Conservation (phyloP, 179 eudicot genomes). For the Beta macrorhiza region DNA sequence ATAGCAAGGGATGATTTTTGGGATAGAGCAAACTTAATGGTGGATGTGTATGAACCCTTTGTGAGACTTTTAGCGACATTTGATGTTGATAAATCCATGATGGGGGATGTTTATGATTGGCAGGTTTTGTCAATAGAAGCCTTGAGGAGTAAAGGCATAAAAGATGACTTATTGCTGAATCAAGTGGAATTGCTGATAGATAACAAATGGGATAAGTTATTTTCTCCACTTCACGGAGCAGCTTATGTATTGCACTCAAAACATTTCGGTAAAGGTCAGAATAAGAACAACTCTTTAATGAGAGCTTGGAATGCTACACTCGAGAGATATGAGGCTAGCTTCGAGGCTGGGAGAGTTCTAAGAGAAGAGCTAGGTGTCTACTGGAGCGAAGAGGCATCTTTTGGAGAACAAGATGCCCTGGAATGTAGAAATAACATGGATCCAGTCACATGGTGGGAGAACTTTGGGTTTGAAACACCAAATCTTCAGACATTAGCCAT, state of each 20-base stretch:
- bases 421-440: conserved; percentile 47
- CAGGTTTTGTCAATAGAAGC: conserved; percentile 35
- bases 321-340: conserved; percentile 38
- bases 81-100: conserved; percentile 33
- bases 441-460: conserved; percentile 54
- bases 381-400: conserved; percentile 33
- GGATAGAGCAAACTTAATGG: conserved; percentile 29
- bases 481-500: conserved; percentile 40
- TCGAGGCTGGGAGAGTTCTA: conserved; percentile 24
- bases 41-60: conserved; percentile 40
- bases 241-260: conserved; percentile 41
- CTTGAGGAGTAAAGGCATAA: conserved; percentile 26
- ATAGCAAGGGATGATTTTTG: conserved; percentile 35
- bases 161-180: conserved; percentile 25
- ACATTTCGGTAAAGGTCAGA: conserved; percentile 38
- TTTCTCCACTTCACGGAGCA: conserved; percentile 18
- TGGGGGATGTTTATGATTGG: conserved; percentile 45
- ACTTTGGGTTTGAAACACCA: conserved; percentile 47
- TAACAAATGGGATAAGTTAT: conserved; percentile 36
- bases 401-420: conserved; percentile 44
- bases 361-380: conserved; percentile 37
- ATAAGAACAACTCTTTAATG: conserved; percentile 30
- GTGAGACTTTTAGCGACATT: conserved; percentile 28
- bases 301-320: conserved; percentile 39
- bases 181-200: conserved; percentile 38